A percentile compares a stretch with the other conserved stretches of the same genome.
Evolutionary conservation across 306 rosid genomes (phyloP).

Genomic region (Dryas drummondii): DNA sequence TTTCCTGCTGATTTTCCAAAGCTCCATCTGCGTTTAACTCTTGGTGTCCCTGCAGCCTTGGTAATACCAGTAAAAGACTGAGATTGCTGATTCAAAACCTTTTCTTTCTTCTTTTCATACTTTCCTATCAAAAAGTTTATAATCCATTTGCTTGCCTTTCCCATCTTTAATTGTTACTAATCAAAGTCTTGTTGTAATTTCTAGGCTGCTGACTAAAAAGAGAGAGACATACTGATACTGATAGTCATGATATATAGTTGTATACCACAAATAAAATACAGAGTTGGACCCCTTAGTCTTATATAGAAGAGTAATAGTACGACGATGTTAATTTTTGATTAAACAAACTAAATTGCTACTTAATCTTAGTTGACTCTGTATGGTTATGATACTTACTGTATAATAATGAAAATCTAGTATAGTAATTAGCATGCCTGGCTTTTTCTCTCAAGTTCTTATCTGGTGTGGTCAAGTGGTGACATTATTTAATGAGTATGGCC

Average conservation of each 20-base stretch:
- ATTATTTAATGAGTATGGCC: slow-evolving; percentile 48
- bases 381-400: neutral
- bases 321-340: neutral
- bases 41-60: slow-evolving; percentile 36
- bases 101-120: slow-evolving; percentile 49
- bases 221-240: neutral
- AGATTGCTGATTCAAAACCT: neutral
- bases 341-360: neutral
- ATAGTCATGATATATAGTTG: neutral
- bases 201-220: neutral
- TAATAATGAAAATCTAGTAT: neutral
- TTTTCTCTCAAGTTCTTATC: neutral
- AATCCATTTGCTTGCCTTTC: slow-evolving; percentile 82
- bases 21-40: slow-evolving; percentile 71
- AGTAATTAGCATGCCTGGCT: slow-evolving; percentile 8
- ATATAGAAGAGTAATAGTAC: neutral
- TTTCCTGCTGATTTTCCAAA: slow-evolving; percentile 51
- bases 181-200: neutral
- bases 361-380: slow-evolving; percentile 23
- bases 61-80: neutral
- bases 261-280: neutral
- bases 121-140: slow-evolving; percentile 59
- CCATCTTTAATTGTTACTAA: slow-evolving; percentile 41
- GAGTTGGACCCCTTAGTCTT: neutral
- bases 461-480: slow-evolving; percentile 26